Conservation (phyloP, 2,329 filamentous ascomycete species). For the Alternaria tenuissima region DNA sequence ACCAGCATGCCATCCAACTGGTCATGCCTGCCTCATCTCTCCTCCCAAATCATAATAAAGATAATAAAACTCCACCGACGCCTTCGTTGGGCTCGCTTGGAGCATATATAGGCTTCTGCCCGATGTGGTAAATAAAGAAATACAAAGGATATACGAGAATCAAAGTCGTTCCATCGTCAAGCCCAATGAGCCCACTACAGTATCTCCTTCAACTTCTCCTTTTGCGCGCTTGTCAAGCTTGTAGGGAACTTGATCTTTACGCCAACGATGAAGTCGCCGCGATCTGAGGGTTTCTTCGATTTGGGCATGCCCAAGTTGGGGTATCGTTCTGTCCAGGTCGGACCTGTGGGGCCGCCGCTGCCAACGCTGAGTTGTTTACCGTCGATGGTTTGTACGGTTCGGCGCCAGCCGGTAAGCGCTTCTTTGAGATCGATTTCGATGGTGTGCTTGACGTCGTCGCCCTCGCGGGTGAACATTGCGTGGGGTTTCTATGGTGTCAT, state of each 20-base stretch:
- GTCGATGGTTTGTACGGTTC: slow-evolving; percentile 93
- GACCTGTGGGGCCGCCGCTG: slow-evolving; percentile 84
- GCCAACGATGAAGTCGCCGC: slow-evolving; percentile 87
- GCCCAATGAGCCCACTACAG: slow-evolving; percentile 55
- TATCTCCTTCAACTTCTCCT: slow-evolving; percentile 80
- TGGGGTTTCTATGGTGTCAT: slow-evolving; percentile 75
- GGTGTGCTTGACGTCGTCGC: slow-evolving; percentile 82
- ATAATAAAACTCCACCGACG: slow-evolving; percentile 27
- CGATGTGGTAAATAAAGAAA: background rate
- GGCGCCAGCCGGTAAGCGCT: slow-evolving; percentile 90
- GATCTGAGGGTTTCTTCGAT: slow-evolving; percentile 83
- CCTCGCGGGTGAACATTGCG: slow-evolving; percentile 82
- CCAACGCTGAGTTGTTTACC: slow-evolving; percentile 82
- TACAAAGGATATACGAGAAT: slow-evolving; percentile 6
- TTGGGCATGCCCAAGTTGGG: slow-evolving; percentile 93
- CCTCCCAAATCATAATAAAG: background rate
- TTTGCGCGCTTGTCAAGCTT: slow-evolving; percentile 77
- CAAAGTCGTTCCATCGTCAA: background rate
- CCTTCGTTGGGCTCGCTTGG: slow-evolving; percentile 22
- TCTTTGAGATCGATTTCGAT: slow-evolving; percentile 90
- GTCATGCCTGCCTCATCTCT: background rate
- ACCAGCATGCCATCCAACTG: background rate
- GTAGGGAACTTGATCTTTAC: slow-evolving; percentile 95
- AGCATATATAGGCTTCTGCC: slow-evolving; percentile 7
- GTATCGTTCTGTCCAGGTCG: slow-evolving; percentile 81